Base-by-base conservation (phyloP, 768 basidiomycete genomes). In the Chiua virens region DNA sequence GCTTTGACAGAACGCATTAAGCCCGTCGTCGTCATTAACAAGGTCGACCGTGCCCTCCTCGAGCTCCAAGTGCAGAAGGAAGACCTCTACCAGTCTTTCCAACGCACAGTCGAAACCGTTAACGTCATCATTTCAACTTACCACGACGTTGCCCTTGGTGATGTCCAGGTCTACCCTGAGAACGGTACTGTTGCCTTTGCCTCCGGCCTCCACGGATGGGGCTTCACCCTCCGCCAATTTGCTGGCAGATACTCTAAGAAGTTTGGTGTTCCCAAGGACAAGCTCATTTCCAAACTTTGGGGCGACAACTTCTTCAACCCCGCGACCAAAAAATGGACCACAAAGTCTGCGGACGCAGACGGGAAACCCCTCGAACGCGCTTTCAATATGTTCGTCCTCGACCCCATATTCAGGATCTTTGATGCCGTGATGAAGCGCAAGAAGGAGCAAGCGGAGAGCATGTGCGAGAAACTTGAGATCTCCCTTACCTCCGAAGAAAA, bases 221-320 rank as follows among this genome's bases (percentile, higher is more conserved):
- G 86, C 46, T 98, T 99, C 81, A 95, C 96, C 57, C 92, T 99
- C 66, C 92, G 94, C 68, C 92, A 98, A 72, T 99, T 99, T 71
- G 94, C 97, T 44, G 67, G 70, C 56, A 87, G 95, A 52, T 99
- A 99, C 73, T 82, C 91, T 59, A 98, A 98, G 82, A 98, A 92
- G 75, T 99, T 99, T 64, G 94, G 95, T 83, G 95, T 98, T 18
- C 90, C 95, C 76, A 95, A 95, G 78, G 89, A 90, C 58, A 98
- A 98, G 83, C 92, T 99, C 84, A 96, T 99, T 89, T 62, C 72
- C 54, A 95, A 89, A 76, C 85, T 99, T 42, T 99, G 97, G 97
- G 97, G 97, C 47, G 97, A 99, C 80, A 98, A 98, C 80, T 99
- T 77, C 80, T 98, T 98, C 83, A 99, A 98, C 80, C 91, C 95